Conservation (phyloP, 1,284 basidiomycete species). For the Anthracocystis setariae region DNA sequence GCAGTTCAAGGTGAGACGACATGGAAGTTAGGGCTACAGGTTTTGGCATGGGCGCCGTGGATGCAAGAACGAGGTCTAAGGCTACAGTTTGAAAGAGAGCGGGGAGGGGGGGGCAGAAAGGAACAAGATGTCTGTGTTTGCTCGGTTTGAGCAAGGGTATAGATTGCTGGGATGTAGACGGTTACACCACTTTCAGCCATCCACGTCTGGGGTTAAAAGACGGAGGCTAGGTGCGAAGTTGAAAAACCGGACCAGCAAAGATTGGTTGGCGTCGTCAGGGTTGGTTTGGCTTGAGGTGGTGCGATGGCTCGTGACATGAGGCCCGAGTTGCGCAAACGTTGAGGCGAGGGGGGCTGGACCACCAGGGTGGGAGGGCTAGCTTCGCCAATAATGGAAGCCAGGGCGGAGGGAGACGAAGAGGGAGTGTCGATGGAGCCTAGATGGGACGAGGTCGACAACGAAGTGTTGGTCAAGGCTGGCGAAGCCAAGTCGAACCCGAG, state of each 20-base stretch:
- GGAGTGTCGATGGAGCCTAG: slow-evolving; percentile 7
- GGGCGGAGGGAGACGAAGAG: slow-evolving; percentile 7
- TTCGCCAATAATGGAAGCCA: neutral
- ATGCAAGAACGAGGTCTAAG: neutral
- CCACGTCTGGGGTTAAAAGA: slow-evolving; percentile 6
- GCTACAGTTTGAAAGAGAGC: neutral
- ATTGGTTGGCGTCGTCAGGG: neutral
- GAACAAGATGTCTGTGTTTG: slow-evolving; percentile 5
- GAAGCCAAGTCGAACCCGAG: slow-evolving; percentile 6
- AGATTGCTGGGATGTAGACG: neutral
- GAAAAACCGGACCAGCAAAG: neutral
- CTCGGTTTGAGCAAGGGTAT: neutral
- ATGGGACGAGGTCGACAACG: neutral
- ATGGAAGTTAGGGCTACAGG: neutral
- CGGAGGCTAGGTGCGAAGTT: slow-evolving; percentile 22
- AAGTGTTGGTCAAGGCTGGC: slow-evolving; percentile 18
- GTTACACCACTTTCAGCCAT: neutral
- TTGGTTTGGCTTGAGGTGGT: neutral
- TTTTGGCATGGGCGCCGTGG: neutral
- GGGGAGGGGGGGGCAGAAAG: neutral
- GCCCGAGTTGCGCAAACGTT: slow-evolving; percentile 4
- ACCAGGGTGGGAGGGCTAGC: slow-evolving; percentile 27
- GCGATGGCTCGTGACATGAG: neutral
- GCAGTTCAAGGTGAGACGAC: neutral
- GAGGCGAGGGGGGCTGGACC: slow-evolving; percentile 38